Evolutionary conservation across 139 green algal genomes (phyloP).

Genomic region (Chlamydomonas applanata): DNA sequence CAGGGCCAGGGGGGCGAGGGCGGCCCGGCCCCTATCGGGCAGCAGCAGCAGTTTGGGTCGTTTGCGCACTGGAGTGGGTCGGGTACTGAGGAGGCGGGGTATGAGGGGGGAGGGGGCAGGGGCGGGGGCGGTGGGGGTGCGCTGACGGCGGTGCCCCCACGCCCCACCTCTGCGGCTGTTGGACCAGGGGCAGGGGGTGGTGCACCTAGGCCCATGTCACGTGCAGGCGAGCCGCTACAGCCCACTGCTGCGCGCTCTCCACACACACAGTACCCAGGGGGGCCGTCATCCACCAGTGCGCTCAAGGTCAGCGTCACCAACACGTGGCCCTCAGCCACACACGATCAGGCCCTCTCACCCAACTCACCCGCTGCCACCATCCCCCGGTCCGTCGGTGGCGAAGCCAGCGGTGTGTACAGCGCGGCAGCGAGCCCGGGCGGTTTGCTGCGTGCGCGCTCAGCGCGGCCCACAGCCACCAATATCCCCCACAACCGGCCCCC

Average conservation of each 20-base stretch:
- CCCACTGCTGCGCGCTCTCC: not conserved
- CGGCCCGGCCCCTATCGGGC: too few species aligned
- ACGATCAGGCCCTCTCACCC: conserved; percentile 19
- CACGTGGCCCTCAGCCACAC: conserved; percentile 37
- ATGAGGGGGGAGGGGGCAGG: not conserved
- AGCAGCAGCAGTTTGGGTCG: not conserved
- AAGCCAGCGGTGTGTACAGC: too few species aligned
- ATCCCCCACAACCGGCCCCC: too few species aligned
- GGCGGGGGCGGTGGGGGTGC: not conserved
- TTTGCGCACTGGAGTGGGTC: not conserved
- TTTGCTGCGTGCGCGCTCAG: too few species aligned
- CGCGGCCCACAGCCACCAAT: too few species aligned
- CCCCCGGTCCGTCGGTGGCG: not conserved
- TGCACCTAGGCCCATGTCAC: not conserved
- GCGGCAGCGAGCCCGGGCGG: too few species aligned
- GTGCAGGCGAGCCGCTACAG: not conserved
- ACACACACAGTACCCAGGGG: conserved; percentile 27
- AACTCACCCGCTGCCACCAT: not conserved
- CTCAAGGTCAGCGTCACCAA: conserved; percentile 20
- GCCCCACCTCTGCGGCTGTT: not conserved
- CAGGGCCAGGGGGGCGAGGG: too few species aligned
- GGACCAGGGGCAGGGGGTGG: too few species aligned
- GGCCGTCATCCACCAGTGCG: not conserved
- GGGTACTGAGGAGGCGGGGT: not conserved
- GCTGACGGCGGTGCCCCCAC: not conserved